phyloP scores from a whole-genome alignment of 2,329 filamentous ascomycete species.

The Ascochyta viciae-villosae region DNA sequence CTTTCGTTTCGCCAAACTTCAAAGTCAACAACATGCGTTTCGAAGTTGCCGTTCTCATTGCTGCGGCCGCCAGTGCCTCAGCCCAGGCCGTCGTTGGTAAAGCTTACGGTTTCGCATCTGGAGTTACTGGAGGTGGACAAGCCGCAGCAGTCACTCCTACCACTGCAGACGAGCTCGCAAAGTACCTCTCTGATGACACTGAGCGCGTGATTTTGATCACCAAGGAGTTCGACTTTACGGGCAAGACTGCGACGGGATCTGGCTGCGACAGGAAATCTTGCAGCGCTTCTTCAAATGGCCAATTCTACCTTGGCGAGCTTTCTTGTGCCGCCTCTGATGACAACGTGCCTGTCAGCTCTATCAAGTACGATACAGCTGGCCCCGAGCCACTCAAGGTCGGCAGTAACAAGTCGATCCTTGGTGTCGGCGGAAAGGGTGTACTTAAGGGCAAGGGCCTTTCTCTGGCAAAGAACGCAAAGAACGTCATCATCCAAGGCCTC shows the following conservation, averaged over 20 bases:
- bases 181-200: conserved; percentile 28
- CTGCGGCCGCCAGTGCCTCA: conserved; percentile 23
- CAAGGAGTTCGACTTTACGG: conserved; percentile 37
- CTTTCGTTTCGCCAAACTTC: neutral
- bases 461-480: conserved; percentile 41
- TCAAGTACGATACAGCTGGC: conserved; percentile 47
- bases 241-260: conserved; percentile 26
- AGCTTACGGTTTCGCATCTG: conserved; percentile 33
- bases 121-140: conserved; percentile 33
- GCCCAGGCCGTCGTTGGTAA: conserved; percentile 34
- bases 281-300: conserved; percentile 20
- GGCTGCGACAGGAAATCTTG: conserved; percentile 31
- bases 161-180: conserved; percentile 30
- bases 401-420: conserved; percentile 54
- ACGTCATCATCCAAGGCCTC: conserved; percentile 53
- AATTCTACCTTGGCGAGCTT: conserved; percentile 32
- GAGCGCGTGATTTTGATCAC: conserved; percentile 31
- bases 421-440: conserved; percentile 49
- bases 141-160: conserved; percentile 32
- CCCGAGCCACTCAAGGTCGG: conserved; percentile 41
- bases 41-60: conserved; percentile 23
- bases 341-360: conserved; percentile 31
- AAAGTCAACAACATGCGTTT: conserved; percentile 27
- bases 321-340: conserved; percentile 25
- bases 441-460: conserved; percentile 54